Base-by-base conservation (phyloP, 75 land plant genomes). In the Larix kaempferi region DNA sequence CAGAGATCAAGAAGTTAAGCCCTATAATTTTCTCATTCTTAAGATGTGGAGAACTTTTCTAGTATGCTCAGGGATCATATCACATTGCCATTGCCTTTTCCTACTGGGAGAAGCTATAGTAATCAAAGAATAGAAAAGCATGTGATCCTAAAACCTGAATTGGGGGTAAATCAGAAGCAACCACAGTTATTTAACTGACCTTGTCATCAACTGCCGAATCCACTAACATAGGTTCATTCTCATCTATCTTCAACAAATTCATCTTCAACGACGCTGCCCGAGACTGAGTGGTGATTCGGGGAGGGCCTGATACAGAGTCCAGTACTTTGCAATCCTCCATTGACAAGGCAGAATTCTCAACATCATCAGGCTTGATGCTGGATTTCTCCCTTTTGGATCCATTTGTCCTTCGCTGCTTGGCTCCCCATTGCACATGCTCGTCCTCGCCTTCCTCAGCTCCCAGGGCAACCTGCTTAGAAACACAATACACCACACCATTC, bases 341-440 rank as follows among this genome's bases (percentile, higher is more conserved):
- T 6, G n/a, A 37, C 37, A 65, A 41, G 35, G 39, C 71, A 35
- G 39, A 65, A 35, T 65, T 65, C 21, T 33, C 39, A 26, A 26
- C 33, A 22, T 27, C 27, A 26, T 27, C 27, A 26, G 16, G 25
- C 3, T 26, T 26, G n/a, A 35, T n/a, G 19, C 23, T 21, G 26
- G 57, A 73, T 14, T 61, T 57, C 60, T 54, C 41, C 23, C 57
- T 78, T 66, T 73, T 63, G 3, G 79, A 58, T 67, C 29, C 19
- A 1, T 59, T 54, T 22, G 84, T 79, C 33, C 84, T 80, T 25
- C 84, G 44, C 23, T 82, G 82, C 29, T 56, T 82, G n/a, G 81
- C 81, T 15, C 84, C 84, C 84, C 84, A 82, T 22, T 79, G 67
- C 39, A 73, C 57, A 54, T 69, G 62, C 22, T 77, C 83, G 25